Evolutionary conservation across 148 eudicot genomes (phyloP).

Genomic region (Gaultheria prostrata): DNA sequence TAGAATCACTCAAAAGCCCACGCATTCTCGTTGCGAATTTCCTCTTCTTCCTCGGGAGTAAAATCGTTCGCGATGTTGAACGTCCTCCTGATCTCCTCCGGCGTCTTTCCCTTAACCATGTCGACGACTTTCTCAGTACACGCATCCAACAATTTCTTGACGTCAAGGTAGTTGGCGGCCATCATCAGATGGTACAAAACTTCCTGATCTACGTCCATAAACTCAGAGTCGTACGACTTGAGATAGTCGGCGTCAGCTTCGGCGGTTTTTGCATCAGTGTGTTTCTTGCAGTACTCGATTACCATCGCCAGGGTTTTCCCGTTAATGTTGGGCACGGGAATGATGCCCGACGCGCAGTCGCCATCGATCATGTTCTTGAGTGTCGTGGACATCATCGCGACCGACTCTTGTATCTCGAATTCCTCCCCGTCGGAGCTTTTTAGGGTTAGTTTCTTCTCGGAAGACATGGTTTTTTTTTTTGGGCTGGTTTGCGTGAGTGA

Average conservation of each 20-base stretch:
- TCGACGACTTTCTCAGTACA: conserved; percentile 61
- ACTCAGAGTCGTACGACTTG: conserved; percentile 50
- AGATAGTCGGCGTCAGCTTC: conserved; percentile 31
- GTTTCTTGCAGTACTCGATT: conserved; percentile 24
- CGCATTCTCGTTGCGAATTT: conserved; percentile 56
- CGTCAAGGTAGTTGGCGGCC: conserved; percentile 65
- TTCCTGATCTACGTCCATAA: conserved; percentile 45
- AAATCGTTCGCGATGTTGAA: conserved; percentile 58
- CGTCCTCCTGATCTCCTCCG: conserved; percentile 63
- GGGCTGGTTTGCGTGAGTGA: no score
- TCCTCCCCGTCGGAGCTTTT: conserved; percentile 4
- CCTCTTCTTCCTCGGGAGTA: conserved; percentile 63
- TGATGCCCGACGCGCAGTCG: not conserved
- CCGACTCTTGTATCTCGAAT: not conserved
- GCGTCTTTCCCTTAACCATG: conserved; percentile 66
- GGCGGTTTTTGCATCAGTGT: conserved; percentile 24
- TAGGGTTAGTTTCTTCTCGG: conserved; percentile 3
- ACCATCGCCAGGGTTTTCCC: not conserved
- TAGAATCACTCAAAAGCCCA: conserved; percentile 61
- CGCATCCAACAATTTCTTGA: conserved; percentile 51
- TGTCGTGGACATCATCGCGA: not conserved
- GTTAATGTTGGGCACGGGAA: conserved; percentile 19
- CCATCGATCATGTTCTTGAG: conserved; percentile 19
- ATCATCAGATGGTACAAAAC: conserved; percentile 51
- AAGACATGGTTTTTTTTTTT: no score